Percentiles rank a stretch among this genome's conserved stretches.
Evolutionary conservation across 306 rosid genomes (phyloP).

Genomic region (Hylodesmum podocarpum): DNA sequence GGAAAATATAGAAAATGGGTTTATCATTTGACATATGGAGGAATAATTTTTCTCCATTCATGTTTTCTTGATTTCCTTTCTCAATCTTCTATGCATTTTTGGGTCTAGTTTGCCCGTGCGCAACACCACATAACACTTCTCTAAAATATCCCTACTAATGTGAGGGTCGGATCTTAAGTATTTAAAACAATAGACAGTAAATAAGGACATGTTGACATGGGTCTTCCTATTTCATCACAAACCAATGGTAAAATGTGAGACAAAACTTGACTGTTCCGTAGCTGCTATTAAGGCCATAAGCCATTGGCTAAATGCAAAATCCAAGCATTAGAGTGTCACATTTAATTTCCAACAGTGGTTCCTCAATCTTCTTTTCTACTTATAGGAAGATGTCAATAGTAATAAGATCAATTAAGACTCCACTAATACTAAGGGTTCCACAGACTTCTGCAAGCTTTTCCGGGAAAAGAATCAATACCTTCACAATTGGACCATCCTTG

Average conservation of each 20-base stretch:
- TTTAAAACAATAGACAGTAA: neutral
- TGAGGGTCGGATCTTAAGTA: neutral
- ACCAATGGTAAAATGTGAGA: neutral
- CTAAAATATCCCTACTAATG: neutral
- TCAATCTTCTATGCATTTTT: neutral
- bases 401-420: constrained; percentile 1
- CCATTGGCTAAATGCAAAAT: neutral
- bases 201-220: neutral
- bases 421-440: neutral
- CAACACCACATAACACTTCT: neutral
- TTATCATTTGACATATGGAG: neutral
- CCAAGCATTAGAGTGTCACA: neutral
- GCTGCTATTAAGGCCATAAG: neutral
- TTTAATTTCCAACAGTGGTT: neutral
- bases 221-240: neutral
- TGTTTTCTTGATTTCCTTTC: neutral
- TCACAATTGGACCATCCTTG: constrained; percentile 68
- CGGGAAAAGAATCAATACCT: constrained; percentile 52
- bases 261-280: neutral
- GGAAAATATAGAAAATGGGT: neutral
- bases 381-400: neutral
- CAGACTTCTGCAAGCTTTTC: constrained; percentile 8
- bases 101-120: neutral
- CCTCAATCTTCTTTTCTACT: neutral
- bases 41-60: neutral